Evolutionary conservation across 1,284 basidiomycete genomes (phyloP).

Genomic region (Fomitopsis schrenkii): DNA sequence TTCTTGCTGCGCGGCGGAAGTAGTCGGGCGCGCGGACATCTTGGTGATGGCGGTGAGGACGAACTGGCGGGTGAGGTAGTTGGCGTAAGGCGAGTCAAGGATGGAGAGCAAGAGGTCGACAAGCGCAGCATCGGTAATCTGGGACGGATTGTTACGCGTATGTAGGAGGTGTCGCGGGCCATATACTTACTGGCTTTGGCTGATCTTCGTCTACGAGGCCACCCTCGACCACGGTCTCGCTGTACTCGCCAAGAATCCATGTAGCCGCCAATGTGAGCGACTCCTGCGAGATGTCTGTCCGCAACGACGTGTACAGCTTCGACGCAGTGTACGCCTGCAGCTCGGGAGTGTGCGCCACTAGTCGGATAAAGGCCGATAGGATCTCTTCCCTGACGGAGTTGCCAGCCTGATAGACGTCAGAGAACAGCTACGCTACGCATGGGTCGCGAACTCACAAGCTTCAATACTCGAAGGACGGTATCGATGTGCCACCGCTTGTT

Average conservation of each 20-base stretch:
- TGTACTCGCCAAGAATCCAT: slow-evolving; percentile 98
- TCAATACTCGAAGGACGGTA: slow-evolving; percentile 90
- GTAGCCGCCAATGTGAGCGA: slow-evolving; percentile 90
- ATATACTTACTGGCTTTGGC: slow-evolving; percentile 54
- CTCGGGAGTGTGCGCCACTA: slow-evolving; percentile 97
- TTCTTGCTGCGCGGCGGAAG: slow-evolving; percentile 65
- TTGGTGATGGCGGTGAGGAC: slow-evolving; percentile 90
- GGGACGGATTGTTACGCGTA: background rate
- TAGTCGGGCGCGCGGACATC: slow-evolving; percentile 76
- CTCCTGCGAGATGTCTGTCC: slow-evolving; percentile 93
- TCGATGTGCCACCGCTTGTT: slow-evolving; percentile 99
- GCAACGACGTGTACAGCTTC: slow-evolving; percentile 86
- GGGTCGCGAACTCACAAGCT: slow-evolving; percentile 58
- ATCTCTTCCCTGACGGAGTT: slow-evolving; percentile 99
- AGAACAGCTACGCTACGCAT: background rate
- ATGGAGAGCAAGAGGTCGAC: slow-evolving; percentile 86
- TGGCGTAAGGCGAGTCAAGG: slow-evolving; percentile 93
- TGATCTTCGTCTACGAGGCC: slow-evolving; percentile 89
- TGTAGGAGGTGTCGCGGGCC: background rate
- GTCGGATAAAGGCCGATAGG: slow-evolving; percentile 89
- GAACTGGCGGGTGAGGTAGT: slow-evolving; percentile 89
- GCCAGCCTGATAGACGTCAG: slow-evolving; percentile 66
- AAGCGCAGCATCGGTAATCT: slow-evolving; percentile 81
- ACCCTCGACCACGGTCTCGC: slow-evolving; percentile 84
- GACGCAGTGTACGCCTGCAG: slow-evolving; percentile 95